A percentile compares a stretch with the other conserved stretches of the same genome.
Evolutionary conservation across 257 asterid genomes (phyloP).

Genomic region (Scutellaria baicalensis): DNA sequence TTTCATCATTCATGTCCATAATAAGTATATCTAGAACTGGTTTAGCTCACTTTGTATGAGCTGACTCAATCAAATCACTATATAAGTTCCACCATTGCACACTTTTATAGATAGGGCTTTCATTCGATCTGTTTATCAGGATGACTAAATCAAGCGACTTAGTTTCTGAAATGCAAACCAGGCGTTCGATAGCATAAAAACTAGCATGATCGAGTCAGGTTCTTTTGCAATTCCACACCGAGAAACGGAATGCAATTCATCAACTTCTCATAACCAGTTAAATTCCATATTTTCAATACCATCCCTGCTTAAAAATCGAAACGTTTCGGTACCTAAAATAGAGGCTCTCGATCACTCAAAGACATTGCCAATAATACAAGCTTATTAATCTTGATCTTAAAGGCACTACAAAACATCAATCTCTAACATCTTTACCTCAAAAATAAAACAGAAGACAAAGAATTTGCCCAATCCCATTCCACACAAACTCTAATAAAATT

Average conservation of each 20-base stretch:
- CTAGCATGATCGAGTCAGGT: background rate
- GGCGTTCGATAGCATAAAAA: background rate
- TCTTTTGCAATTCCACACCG: background rate
- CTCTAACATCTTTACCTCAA: background rate
- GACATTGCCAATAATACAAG: background rate
- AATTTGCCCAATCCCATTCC: background rate
- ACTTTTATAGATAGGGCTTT: background rate
- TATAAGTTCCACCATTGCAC: background rate
- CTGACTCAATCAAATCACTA: too few relatives aligned
- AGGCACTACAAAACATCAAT: background rate
- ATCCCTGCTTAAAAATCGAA: background rate
- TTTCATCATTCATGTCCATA: too few relatives aligned
- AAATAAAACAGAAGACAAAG: background rate
- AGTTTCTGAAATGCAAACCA: background rate
- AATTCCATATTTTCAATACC: background rate
- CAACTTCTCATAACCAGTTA: background rate
- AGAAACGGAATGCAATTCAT: background rate
- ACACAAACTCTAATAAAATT: background rate
- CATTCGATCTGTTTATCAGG: background rate
- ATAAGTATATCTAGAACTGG: too few relatives aligned
- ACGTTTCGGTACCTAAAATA: background rate
- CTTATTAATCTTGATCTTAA: background rate
- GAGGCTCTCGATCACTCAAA: background rate
- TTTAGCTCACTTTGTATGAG: too few relatives aligned
- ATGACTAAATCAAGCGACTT: background rate